Conservation (phyloP, 371 early-diverging fungal species). For the Mortierella sp. region DNA sequence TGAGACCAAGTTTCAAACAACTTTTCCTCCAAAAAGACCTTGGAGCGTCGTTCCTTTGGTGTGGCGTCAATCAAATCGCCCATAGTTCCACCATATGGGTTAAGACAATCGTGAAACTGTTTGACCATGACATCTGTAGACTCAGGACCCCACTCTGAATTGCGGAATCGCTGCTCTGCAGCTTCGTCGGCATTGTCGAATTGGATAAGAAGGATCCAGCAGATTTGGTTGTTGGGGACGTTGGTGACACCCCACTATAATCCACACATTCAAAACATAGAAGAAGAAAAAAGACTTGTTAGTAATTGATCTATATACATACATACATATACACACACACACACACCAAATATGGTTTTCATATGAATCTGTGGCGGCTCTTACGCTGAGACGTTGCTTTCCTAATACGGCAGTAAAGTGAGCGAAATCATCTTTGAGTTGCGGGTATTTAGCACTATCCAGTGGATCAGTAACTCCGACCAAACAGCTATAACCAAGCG, state of each 20-base stretch:
- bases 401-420: slow-evolving; percentile 16
- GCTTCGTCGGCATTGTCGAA: slow-evolving; percentile 9
- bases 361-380: too few species aligned
- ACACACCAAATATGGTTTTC: too few species aligned
- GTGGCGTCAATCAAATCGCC: slow-evolving; percentile 35
- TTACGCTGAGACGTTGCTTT: background rate
- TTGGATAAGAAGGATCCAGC: slow-evolving; percentile 27
- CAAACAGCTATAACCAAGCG: slow-evolving; percentile 17
- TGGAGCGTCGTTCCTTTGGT: slow-evolving; percentile 24
- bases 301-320: too few species aligned
- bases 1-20: slow-evolving; percentile 33
- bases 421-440: slow-evolving; percentile 8
- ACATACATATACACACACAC: too few species aligned
- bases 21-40: slow-evolving; percentile 40
- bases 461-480: slow-evolving; percentile 23
- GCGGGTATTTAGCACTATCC: slow-evolving; percentile 13
- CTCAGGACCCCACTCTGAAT: slow-evolving; percentile 36
- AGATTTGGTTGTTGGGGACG: slow-evolving; percentile 21
- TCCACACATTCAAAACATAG: too few species aligned
- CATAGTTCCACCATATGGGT: slow-evolving; percentile 30
- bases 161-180: slow-evolving; percentile 28
- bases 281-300: too few species aligned
- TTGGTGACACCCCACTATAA: slow-evolving; percentile 21
- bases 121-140: slow-evolving; percentile 18
- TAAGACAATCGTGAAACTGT: slow-evolving; percentile 9